Base-by-base conservation (phyloP, 257 asterid genomes). In the Leptodermis oblonga region DNA sequence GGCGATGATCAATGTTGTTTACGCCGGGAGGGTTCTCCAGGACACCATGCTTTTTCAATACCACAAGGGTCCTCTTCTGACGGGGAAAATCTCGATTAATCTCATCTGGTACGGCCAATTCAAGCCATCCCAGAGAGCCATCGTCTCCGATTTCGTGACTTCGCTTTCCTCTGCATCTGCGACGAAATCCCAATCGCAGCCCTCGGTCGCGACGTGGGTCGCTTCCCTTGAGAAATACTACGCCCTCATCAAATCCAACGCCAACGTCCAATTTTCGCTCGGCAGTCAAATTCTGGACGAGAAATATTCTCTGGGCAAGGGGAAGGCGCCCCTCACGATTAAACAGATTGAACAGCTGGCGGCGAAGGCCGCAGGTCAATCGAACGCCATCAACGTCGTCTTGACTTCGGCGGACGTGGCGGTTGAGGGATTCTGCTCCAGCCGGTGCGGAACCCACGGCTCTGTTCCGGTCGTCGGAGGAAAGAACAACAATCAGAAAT, bases 361-460 rank as follows among this genome's bases (percentile, higher is more conserved):
- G 17, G 15, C 74, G 4, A 69, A 73, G 45, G 70, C 10, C 14
- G 68, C 64, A 11, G 70, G 18, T 17, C 49, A 28, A 13, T 52
- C 26, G 5, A 49, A 31, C 25, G 28, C 70, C 20, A 42, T 79
- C 42, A 79, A 79, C 43, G 69, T 79, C 0, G 76, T 79, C n/a
- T 55, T 79, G 33, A 79, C 84, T 15, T 59, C 78, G 1, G 41
- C 80, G 2, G 84, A 79, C 37, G 84, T 79, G 6, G 68, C 58
- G 2, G 78, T 79, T 9, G 84, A 76, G 20, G 84, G 77, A 31
- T 79, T 79, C 33, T 75, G 83, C 73, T 59, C 67, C 36, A 78
- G 68, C 77, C 66, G 43, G 49, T 80, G 85, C 18, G 82, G 85
- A 4, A 62, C 78, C 28, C 85, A 81, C 3, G 74, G 78, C 2